Evolutionary conservation across 768 basidiomycete species (phyloP).

Genomic region (Termitomyces titanicus): DNA sequence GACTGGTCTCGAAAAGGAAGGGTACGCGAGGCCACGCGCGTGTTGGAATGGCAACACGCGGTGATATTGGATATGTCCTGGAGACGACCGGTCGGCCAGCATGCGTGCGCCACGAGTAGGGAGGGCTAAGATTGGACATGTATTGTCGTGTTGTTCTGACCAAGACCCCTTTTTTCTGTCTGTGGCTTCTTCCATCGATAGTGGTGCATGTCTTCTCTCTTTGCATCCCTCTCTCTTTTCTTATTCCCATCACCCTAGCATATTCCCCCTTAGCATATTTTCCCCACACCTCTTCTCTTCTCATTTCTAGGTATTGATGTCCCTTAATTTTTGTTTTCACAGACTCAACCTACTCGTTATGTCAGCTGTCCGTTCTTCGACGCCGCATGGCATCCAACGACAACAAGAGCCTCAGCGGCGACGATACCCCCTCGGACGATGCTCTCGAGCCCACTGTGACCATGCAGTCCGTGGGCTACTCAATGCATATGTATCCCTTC

Average conservation of each 20-base stretch:
- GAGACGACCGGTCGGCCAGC: background rate
- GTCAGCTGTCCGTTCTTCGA: slow-evolving; percentile 17
- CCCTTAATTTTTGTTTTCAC: slow-evolving; percentile 13
- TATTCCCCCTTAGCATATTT: background rate
- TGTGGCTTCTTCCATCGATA: slow-evolving; percentile 5
- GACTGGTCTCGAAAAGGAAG: slow-evolving; percentile 9
- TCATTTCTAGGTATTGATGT: background rate
- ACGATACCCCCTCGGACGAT: slow-evolving; percentile 30
- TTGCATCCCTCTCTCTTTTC: slow-evolving; percentile 14
- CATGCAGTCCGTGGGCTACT: slow-evolving; percentile 49
- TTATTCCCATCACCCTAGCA: background rate
- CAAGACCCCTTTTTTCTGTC: slow-evolving; percentile 2
- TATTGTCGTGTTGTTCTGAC: slow-evolving; percentile 12
- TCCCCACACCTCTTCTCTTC: background rate
- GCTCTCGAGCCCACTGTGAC: slow-evolving; percentile 27
- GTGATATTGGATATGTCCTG: slow-evolving; percentile 2
- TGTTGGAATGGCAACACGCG: slow-evolving; percentile 6
- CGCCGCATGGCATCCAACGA: slow-evolving; percentile 26
- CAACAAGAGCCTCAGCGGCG: slow-evolving; percentile 28
- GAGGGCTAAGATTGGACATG: slow-evolving; percentile 3
- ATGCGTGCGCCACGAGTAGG: slow-evolving; percentile 11
- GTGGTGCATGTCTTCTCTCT: background rate
- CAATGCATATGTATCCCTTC: slow-evolving; percentile 72
- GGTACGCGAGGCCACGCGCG: background rate
- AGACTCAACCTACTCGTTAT: slow-evolving; percentile 17